phyloP scores from a whole-genome alignment of 768 basidiomycete species.

The Suillus discolor region DNA sequence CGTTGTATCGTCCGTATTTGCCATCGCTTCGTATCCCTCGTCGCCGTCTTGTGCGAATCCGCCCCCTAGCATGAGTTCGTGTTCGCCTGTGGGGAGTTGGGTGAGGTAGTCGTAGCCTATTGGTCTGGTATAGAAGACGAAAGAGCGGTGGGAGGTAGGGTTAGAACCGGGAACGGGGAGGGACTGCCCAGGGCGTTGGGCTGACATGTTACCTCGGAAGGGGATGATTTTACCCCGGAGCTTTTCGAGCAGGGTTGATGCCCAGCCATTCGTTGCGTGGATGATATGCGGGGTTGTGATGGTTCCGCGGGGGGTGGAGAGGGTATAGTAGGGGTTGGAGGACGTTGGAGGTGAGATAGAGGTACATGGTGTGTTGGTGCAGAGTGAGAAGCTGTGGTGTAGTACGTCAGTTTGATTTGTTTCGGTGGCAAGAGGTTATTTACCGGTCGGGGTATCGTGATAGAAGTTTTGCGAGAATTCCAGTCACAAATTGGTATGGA shows the following conservation, averaged over 20 bases:
- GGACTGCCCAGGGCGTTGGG: conserved; percentile 55
- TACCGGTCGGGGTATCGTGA: conserved; percentile 48
- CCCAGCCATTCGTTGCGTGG: conserved; percentile 87
- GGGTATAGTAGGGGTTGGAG: conserved; percentile 43
- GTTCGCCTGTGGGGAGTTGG: conserved; percentile 48
- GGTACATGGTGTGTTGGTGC: conserved; percentile 64
- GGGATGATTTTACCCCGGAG: conserved; percentile 68
- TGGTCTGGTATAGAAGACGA: conserved; percentile 52
- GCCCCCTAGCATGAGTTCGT: conserved; percentile 68
- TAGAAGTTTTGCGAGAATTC: conserved; percentile 56
- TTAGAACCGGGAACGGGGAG: conserved; percentile 4
- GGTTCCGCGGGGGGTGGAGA: conserved; percentile 63
- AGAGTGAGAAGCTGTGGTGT: conserved; percentile 53
- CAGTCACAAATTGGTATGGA: conserved; percentile 71
- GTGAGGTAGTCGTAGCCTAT: conserved; percentile 68
- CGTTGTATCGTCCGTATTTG: conserved; percentile 39
- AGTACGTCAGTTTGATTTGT: neutral
- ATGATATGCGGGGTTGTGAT: conserved; percentile 65
- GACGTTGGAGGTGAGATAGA: conserved; percentile 40
- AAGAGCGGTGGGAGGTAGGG: conserved; percentile 51
- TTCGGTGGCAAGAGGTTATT: conserved; percentile 17
- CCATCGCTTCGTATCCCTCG: conserved; percentile 37
- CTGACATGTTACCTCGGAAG: conserved; percentile 60
- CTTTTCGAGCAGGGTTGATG: conserved; percentile 65
- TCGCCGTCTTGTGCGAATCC: conserved; percentile 43